Evolutionary conservation across 345 rosid species (phyloP), one percentile per base, ranked within the genome.

Genomic region (Lumnitzera littorea): DNA sequence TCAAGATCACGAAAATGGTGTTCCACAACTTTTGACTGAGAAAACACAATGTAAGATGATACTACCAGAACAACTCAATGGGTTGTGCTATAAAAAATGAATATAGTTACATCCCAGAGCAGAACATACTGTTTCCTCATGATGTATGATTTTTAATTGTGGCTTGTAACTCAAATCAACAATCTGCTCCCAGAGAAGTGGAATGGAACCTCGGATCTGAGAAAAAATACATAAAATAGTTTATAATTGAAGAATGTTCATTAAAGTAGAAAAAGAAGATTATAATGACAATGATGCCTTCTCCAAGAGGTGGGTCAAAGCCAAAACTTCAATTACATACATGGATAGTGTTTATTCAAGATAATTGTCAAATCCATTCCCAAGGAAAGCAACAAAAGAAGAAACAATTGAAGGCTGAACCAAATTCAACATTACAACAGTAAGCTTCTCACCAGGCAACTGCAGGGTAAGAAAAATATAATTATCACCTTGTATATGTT

Each of bases 121-220:
- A 0, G 53, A 63, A 57, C 64, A 13, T 86, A 92, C 98, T 66
- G 71, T 84, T 52, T 85, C 81, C 62, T 85, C 97, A 49, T 81
- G 71, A 50, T 77, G 65, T 67, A 89, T 87, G 61, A 92, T 75
- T 57, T 63, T 82, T 64, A 92, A 90, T 46, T 15, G 76, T 70
- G 98, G 98, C 70, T 87, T 89, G 63, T 89, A 92, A 83, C 96
- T 92, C 78, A 92, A 81, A 76, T 92, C 98, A 66, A 89, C 98
- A 63, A 89, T 92, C 75, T 92, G 98, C 83, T 92, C 98, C 98
- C 98, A 92, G 24, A 92, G 90, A 66, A 92, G 87, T 57, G 98
- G 98, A 72, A 92, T 84, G 46, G 98, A 92, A 63, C 98, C 98
- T 62, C 98, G 90, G 60, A 87, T 71, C 98, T 92, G 84, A 51